A percentile compares a stretch with the other conserved stretches of the same genome.
These are phyloP conservation scores for Phytophthora meadii DNA, from an alignment of 352 stramenopile genomes.

Conservation along the genomic window DNA sequence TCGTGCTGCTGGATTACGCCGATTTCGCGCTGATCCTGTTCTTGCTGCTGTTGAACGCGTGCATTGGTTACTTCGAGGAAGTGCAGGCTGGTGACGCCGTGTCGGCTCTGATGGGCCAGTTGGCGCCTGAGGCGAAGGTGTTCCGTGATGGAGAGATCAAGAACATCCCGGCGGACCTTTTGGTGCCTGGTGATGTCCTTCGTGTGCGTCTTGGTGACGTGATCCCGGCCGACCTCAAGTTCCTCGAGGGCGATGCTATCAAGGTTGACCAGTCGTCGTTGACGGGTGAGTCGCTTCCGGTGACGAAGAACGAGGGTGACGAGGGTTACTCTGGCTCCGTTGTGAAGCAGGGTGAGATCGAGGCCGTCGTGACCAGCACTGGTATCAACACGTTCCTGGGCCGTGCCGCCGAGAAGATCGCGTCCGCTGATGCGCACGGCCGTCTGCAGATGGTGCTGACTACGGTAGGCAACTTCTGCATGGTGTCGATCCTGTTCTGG, in stretches of 20 bases:
- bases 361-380: conserved; percentile 90
- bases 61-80: conserved; percentile 84
- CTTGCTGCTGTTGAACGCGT: conserved; percentile 73
- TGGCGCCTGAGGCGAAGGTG: conserved; percentile 87
- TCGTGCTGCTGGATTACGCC: conserved; percentile 80
- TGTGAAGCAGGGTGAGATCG: conserved; percentile 91
- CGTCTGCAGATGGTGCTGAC: conserved; percentile 93
- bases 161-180: conserved; percentile 66
- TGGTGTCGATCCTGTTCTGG: conserved; percentile 88
- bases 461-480: conserved; percentile 93
- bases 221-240: conserved; percentile 92
- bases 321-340: conserved; percentile 86
- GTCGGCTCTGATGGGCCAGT: conserved; percentile 87
- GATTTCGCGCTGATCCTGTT: conserved; percentile 80
- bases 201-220: conserved; percentile 89
- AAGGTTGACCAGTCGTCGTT: conserved; percentile 93
- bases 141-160: conserved; percentile 84
- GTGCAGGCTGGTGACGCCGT: conserved; percentile 90
- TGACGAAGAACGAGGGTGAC: conserved; percentile 85
- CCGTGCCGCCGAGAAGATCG: conserved; percentile 86
- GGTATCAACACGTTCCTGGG: conserved; percentile 93
- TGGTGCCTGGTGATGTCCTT: conserved; percentile 81
- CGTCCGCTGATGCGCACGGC: conserved; percentile 70
- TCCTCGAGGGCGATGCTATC: conserved; percentile 80
- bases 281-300: conserved; percentile 94